phyloP scores from a whole-genome alignment of 306 rosid genomes.

The Sicyos edulis region DNA sequence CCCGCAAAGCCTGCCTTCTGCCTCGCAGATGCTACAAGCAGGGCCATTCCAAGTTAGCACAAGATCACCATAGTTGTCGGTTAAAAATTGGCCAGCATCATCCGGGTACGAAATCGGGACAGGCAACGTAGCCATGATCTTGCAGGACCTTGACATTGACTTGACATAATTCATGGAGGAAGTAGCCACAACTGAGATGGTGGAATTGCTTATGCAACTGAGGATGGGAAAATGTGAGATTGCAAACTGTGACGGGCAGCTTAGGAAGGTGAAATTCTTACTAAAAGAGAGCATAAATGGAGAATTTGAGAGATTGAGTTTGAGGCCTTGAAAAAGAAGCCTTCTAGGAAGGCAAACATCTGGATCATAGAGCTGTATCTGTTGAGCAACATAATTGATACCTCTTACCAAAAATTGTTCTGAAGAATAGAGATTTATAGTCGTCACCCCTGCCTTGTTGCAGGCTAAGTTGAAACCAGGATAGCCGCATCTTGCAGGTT shows the following conservation, averaged over 20 bases:
- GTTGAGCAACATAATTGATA: constrained; percentile 41
- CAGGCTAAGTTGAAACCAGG: constrained; percentile 58
- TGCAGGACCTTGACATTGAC: constrained; percentile 36
- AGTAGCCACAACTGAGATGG: constrained; percentile 46
- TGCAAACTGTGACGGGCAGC: constrained; percentile 42
- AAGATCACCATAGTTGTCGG: constrained; percentile 36
- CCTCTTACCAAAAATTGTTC: constrained; percentile 42
- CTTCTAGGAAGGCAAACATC: constrained; percentile 46
- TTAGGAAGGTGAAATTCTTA: constrained; percentile 43
- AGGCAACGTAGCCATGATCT: constrained; percentile 25
- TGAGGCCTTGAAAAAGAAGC: constrained; percentile 30
- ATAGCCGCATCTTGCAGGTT: constrained; percentile 42
- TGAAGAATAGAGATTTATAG: constrained; percentile 37
- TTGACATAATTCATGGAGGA: constrained; percentile 34
- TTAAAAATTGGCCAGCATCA: constrained; percentile 22
- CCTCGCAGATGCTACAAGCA: constrained; percentile 48
- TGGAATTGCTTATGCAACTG: constrained; percentile 56
- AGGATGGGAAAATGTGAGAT: constrained; percentile 36
- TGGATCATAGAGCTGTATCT: constrained; percentile 54
- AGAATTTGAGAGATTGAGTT: constrained; percentile 44
- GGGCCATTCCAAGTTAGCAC: constrained; percentile 47
- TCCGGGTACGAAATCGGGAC: constrained; percentile 37
- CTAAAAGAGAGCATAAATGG: constrained; percentile 37
- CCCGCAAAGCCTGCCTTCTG: constrained; percentile 42
- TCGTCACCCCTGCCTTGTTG: constrained; percentile 26